Evolutionary conservation across 768 basidiomycete species (phyloP).

Genomic region (Calocera cornea): DNA sequence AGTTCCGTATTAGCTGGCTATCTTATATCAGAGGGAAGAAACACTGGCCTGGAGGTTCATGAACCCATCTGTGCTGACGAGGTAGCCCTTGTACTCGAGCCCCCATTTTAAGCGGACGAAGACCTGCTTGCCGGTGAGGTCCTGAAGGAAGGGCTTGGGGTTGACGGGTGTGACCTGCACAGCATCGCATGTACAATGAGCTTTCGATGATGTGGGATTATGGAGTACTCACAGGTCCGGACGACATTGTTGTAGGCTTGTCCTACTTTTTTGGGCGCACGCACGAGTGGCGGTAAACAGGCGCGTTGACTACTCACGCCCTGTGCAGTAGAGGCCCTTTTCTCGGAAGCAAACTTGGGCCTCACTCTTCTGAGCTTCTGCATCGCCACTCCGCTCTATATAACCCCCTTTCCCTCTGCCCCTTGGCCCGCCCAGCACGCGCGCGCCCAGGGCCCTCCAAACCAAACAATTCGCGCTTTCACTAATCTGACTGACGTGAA

Average conservation of each 20-base stretch:
- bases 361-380: not conserved
- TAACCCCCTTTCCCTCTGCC: not conserved
- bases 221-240: not conserved
- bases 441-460: not conserved
- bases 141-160: constrained; percentile 97
- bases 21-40: not conserved
- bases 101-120: constrained; percentile 97
- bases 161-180: constrained; percentile 79
- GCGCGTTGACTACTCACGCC: not conserved
- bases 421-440: not conserved
- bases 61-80: constrained; percentile 96
- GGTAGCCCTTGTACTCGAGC: constrained; percentile 95
- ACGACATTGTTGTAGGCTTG: constrained; percentile 16
- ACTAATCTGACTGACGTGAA: too few relatives aligned
- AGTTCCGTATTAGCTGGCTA: not conserved
- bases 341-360: not conserved
- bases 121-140: constrained; percentile 93
- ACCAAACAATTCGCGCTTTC: not conserved
- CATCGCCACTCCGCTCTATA: constrained; percentile 3
- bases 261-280: not conserved
- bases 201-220: constrained; percentile 3
- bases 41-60: constrained; percentile 89
- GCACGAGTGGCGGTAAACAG: not conserved
- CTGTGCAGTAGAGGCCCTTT: not conserved
- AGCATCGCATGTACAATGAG: constrained; percentile 13